Base-by-base conservation (phyloP, 2,329 filamentous ascomycete genomes). In the Aspergillus ochraceoroseus region DNA sequence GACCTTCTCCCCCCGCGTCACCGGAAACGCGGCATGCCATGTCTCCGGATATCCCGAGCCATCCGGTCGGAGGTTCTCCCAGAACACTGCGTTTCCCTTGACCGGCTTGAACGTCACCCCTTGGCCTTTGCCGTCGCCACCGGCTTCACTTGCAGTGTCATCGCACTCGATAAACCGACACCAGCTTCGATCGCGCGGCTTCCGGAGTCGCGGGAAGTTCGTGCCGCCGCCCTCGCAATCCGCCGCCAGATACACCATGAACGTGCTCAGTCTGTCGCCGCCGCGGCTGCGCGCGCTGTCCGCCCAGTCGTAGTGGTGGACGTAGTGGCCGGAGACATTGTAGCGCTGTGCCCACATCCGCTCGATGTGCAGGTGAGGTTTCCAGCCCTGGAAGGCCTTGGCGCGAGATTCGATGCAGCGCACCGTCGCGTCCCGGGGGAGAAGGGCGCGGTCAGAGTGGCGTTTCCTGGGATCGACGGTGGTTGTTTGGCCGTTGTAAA, bases 271-370 rank as follows among this genome's bases (percentile, higher is more conserved):
- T 0, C 78, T 63, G 23, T 68, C 69, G 3, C 58, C 66, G 35
- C 58, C 61, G 2, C 53, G 58, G 35, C 48, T 60, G 6, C 12
- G 20, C 14, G 56, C 55, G 0, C 64, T 62, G 4, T 68, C 70
- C 28, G 61, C 64, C 75, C 76, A 80, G 58, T 82, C 78, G 54
- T 74, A 81, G 49, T 80, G 77, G 45, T 77, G 70, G 3, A 61
- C 61, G 56, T 81, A 82, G 56, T 80, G 76, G 1, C 77, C 78
- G 2, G 67, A 69, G 4, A 62, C 55, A n/a, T 72, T 73, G 52
- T 82, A 82, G 35, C 73, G 67, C 53, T 81, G 77, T 1, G 74
- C 73, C 73, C 76, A 79, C 47, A 81, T 68, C 34, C 73, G 70
- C 58, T 82, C 78, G 54, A 81, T 73, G 42, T 76, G 77, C 1